Evolutionary conservation across 2,329 filamentous ascomycete genomes (phyloP), one percentile per base, ranked within the genome.

Genomic region (Exophiala alcalophila): DNA sequence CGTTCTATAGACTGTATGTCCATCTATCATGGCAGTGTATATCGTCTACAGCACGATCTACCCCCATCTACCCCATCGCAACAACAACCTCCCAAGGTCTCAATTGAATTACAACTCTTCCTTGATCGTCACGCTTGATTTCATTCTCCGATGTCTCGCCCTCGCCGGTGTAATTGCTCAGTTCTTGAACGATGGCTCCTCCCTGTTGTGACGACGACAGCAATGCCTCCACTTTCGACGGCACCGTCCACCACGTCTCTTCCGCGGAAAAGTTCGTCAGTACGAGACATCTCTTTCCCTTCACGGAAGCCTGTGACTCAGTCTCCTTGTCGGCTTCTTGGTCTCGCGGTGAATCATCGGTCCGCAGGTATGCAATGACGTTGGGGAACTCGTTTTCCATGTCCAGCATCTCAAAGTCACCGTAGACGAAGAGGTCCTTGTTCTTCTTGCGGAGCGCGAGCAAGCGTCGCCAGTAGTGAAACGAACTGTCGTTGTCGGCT

Each of bases 381-480:
- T 25, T 25, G 4, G 15, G 14, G 12, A 29, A 40, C 15, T 40
- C 21, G 21, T 47, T 38, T 10, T 47, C 27, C 14, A 40, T 10
- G 16, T 54, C 46, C 20, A 55, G 33, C 50, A 55, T 54, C 24
- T 53, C 33, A 30, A 56, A 55, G 12, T 37, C 36, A 16, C 54
- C 54, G 26, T 55, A 55, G 23, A 55, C 73, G 43, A 86, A 77
- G 6, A 80, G 59, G 29, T 79, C 72, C 11, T 69, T 69, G 55
- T 80, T 67, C 49, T 72, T 61, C 60, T 78, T 80, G 31, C 81
- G 69, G 30, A 78, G 64, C 40, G 55, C 57, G 28, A 84, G 63
- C 52, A 74, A 70, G 31, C 65, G 61, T 61, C 74, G 74, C 78
- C 81, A 85, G 61, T 82, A 84, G 26, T 72, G 67, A 37, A 80